Percentiles rank a stretch among this genome's conserved stretches.
These are phyloP conservation scores for Hypoxylon rickii DNA, from an alignment of 495 filamentous ascomycete genomes.

Conservation along the genomic window DNA sequence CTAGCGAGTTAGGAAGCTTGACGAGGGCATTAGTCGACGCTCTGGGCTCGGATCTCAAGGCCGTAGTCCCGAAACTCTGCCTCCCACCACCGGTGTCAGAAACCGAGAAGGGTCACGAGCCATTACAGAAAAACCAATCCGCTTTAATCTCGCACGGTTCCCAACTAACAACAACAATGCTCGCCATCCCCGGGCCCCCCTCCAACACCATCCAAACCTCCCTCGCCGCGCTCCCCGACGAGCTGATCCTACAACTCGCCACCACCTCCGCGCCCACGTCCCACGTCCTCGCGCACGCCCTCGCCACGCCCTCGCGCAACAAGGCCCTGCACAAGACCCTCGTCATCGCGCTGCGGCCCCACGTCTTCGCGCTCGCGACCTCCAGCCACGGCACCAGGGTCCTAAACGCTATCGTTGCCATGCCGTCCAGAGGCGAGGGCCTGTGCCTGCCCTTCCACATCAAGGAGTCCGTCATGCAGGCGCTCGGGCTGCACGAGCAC, in stretches of 20 bases:
- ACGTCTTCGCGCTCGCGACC: constrained; percentile 65
- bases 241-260: constrained; percentile 44
- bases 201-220: constrained; percentile 49
- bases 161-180: constrained; percentile 47
- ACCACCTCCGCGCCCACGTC: constrained; percentile 50
- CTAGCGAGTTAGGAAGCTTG: constrained; percentile 62
- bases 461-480: constrained; percentile 55
- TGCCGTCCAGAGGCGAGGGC: constrained; percentile 51
- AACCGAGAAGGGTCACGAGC: constrained; percentile 41
- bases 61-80: constrained; percentile 62
- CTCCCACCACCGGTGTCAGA: constrained; percentile 48
- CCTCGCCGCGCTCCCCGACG: constrained; percentile 42
- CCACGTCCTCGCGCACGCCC: constrained; percentile 71
- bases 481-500: constrained; percentile 58
- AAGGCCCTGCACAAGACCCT: constrained; percentile 56
- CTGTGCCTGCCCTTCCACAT: constrained; percentile 55
- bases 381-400: constrained; percentile 77
- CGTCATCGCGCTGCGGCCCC: constrained; percentile 54
- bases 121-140: constrained; percentile 47
- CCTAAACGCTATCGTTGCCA: constrained; percentile 75
- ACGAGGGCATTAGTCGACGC: constrained; percentile 63
- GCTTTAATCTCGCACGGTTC: constrained; percentile 51
- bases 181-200: constrained; percentile 47
- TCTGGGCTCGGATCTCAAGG: constrained; percentile 59
- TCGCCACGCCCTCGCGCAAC: constrained; percentile 63